Percentiles rank a stretch among this genome's conserved stretches.
Evolutionary conservation across 2,329 filamentous ascomycete species (phyloP).

Genomic region (Trichophaea hybrida): DNA sequence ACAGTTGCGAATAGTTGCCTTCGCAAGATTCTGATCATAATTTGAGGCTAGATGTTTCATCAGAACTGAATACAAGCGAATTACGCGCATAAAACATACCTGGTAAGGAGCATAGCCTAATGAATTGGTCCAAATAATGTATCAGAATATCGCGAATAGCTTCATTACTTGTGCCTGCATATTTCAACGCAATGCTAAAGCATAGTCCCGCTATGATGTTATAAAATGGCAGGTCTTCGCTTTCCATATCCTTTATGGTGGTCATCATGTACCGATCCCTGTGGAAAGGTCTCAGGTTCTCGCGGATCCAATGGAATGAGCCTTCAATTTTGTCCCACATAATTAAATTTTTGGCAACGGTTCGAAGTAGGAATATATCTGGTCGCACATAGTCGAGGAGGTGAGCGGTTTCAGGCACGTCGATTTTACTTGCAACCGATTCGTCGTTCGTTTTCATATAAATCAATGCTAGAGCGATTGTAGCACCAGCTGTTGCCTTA

Average conservation of each 20-base stretch:
- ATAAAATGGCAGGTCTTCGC: slow-evolving; percentile 78
- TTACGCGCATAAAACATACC: slow-evolving; percentile 15
- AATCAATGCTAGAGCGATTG: slow-evolving; percentile 76
- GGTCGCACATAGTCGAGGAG: slow-evolving; percentile 94
- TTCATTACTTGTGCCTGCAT: slow-evolving; percentile 55
- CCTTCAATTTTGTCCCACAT: slow-evolving; percentile 77
- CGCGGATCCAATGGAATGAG: slow-evolving; percentile 57
- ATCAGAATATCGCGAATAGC: slow-evolving; percentile 68
- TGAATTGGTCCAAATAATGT: slow-evolving; percentile 73
- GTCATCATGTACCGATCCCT: slow-evolving; percentile 47
- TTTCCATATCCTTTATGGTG: slow-evolving; percentile 49
- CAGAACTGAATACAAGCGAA: background rate
- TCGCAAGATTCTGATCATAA: slow-evolving; percentile 74
- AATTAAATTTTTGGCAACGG: slow-evolving; percentile 77
- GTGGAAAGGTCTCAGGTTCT: slow-evolving; percentile 58
- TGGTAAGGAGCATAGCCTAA: slow-evolving; percentile 53
- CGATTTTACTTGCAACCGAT: slow-evolving; percentile 76
- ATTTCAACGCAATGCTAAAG: slow-evolving; percentile 61
- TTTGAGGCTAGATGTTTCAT: slow-evolving; percentile 33
- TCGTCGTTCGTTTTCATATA: slow-evolving; percentile 94
- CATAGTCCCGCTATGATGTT: slow-evolving; percentile 83
- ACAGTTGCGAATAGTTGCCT: slow-evolving; percentile 75
- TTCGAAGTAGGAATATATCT: slow-evolving; percentile 79
- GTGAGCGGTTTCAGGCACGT: slow-evolving; percentile 74
- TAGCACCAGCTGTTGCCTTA: slow-evolving; percentile 81